Base-by-base conservation (phyloP, 805 yeast species). In the Jamesozyma spencerorum region DNA sequence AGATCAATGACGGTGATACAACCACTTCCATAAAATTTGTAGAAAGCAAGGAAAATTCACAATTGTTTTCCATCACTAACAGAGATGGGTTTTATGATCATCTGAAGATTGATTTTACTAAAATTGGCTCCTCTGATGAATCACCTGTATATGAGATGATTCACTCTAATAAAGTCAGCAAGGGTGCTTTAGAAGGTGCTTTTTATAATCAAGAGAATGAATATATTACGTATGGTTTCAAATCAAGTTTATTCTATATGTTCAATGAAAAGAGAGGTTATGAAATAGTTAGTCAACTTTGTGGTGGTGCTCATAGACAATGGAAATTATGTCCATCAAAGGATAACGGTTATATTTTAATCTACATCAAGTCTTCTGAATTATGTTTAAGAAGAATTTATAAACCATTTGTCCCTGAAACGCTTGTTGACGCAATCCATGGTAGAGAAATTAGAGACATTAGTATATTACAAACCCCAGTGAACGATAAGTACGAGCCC, bases 291-390 rank as follows among this genome's bases (percentile, higher is more conserved):
- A 73, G 78, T 42, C 85, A 79, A 46, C 60, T 70, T 12, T 92
- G 97, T 60, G 97, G 97, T 20, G 97, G 97, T 2, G 75, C 92
- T 3, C 96, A 88, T 57, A 70, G 97, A 44, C 74, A 76, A 44
- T 92, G 97, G 96, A 69, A 71, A 27, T 63, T 83, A 19, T 53
- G 62, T 36, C 30, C 39, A 29, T 38, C 44, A 5, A 47, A 51
- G 3, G 51, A 47, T 3, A 30, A 53, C 10, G 53, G 57, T 11
- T 71, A 59, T 47, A 65, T 70, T 35, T 74, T 85, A 47, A 64
- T 70, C 18, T 83, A 75, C 54, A 75, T 83, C 11, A 77, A 77
- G 56, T 71, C 79, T 19, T 69, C 81, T 4, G 59, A 64, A 14
- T 56, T 80, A 31, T 60, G 63, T 37, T 50, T 74, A 18, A 67